A percentile compares a stretch with the other conserved stretches of the same genome.
Conservation (phyloP, 2,329 filamentous ascomycete species). For the Arthroderma sp. region DNA sequence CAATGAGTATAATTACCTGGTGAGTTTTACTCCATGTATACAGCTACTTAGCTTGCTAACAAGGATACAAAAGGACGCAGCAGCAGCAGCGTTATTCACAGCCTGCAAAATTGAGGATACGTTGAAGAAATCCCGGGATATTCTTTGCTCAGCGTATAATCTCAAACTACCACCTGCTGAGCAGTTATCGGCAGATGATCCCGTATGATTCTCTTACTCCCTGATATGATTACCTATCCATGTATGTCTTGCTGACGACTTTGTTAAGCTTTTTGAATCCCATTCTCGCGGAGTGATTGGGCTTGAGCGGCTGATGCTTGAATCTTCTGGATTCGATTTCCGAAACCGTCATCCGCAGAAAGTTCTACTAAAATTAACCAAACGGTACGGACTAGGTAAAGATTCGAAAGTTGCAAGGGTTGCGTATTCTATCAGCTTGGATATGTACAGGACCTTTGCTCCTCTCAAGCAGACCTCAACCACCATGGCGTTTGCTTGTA, state of each 20-base stretch:
- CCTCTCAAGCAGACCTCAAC: slow-evolving; percentile 79
- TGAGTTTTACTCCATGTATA: slow-evolving; percentile 14
- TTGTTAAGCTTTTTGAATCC: slow-evolving; percentile 59
- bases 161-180: slow-evolving; percentile 57
- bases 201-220: slow-evolving; percentile 38
- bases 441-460: slow-evolving; percentile 85
- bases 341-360: slow-evolving; percentile 78
- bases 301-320: slow-evolving; percentile 82
- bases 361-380: slow-evolving; percentile 64
- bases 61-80: slow-evolving; percentile 51
- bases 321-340: slow-evolving; percentile 89
- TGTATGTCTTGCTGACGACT: background rate
- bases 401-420: slow-evolving; percentile 27
- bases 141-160: slow-evolving; percentile 81
- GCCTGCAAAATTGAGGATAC: slow-evolving; percentile 98
- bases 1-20: slow-evolving; percentile 64
- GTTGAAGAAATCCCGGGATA: slow-evolving; percentile 88
- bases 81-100: slow-evolving; percentile 75
- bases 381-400: slow-evolving; percentile 43
- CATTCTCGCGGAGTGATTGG: slow-evolving; percentile 72
- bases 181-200: slow-evolving; percentile 65
- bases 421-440: slow-evolving; percentile 71
- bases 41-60: slow-evolving; percentile 6
- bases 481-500: slow-evolving; percentile 68
- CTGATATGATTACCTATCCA: background rate